Percentiles rank a stretch among this genome's conserved stretches.
Conservation (phyloP, 805 yeast genomes). For the Saccharomycopsis malanga region DNA sequence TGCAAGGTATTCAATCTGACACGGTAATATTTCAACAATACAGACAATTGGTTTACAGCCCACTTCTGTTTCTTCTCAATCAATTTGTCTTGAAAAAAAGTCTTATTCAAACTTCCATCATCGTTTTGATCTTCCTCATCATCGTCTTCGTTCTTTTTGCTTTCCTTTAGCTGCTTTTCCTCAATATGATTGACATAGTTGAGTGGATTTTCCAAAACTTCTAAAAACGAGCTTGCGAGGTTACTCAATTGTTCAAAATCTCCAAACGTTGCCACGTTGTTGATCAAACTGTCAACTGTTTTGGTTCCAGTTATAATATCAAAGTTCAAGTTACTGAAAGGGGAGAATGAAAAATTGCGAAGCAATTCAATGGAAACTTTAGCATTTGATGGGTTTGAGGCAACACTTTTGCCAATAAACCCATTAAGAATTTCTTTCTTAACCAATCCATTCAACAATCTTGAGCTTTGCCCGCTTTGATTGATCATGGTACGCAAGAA, state of each 20-base stretch:
- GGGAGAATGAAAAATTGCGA: conserved; percentile 33
- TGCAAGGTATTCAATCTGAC: conserved; percentile 28
- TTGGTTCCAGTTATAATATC: conserved; percentile 73
- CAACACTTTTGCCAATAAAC: conserved; percentile 21
- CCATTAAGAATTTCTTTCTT: conserved; percentile 39
- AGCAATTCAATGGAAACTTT: conserved; percentile 30
- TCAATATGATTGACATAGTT: conserved; percentile 24
- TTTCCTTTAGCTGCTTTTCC: conserved; percentile 22
- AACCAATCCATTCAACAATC: conserved; percentile 64
- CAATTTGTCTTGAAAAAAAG: conserved; percentile 23
- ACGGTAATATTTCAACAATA: conserved; percentile 38
- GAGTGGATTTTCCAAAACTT: conserved; percentile 23
- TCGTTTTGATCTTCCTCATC: conserved; percentile 20
- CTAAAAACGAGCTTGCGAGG: conserved; percentile 22
- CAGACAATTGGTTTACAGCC: conserved; percentile 48
- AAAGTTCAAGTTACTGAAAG: conserved; percentile 58
- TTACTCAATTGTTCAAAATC: conserved; percentile 21
- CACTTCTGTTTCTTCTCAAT: conserved; percentile 40
- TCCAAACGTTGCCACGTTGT: conserved; percentile 20
- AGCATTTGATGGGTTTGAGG: conserved; percentile 30
- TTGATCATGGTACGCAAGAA: conserved; percentile 66
- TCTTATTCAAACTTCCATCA: conserved; percentile 9
- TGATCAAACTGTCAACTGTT: conserved; percentile 43
- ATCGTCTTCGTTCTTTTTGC: conserved; percentile 1
- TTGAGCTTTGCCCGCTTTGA: conserved; percentile 60